phyloP scores from a whole-genome alignment of 352 stramenopile genomes.

The Phytopythium oedochilum region DNA sequence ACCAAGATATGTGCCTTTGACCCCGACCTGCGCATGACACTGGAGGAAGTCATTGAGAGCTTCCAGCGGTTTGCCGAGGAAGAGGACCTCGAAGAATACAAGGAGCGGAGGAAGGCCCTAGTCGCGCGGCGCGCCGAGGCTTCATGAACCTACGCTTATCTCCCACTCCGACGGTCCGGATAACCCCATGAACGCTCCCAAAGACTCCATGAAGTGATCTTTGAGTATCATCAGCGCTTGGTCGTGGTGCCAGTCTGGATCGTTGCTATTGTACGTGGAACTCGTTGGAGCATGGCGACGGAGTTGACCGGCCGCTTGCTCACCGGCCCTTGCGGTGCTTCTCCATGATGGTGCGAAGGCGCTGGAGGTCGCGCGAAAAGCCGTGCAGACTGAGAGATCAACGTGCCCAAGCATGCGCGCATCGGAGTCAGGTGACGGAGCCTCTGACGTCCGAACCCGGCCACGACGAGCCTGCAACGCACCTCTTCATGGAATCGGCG shows the following conservation, averaged over 20 bases:
- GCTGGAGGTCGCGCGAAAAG: conserved; percentile 31
- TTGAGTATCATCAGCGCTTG: too few species aligned
- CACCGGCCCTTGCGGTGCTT: conserved; percentile 1
- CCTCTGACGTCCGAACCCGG: too few species aligned
- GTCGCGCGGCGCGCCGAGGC: neutral
- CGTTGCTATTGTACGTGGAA: neutral
- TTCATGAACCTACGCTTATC: neutral
- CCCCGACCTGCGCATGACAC: neutral
- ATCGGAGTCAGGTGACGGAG: neutral
- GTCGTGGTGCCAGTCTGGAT: too few species aligned
- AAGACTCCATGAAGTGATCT: too few species aligned
- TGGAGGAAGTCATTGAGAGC: neutral
- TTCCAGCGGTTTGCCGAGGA: neutral
- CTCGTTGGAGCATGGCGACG: too few species aligned
- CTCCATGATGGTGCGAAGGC: conserved; percentile 21
- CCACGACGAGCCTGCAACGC: neutral
- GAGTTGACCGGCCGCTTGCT: neutral
- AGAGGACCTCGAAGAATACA: neutral
- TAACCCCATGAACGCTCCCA: too few species aligned
- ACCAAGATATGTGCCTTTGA: neutral
- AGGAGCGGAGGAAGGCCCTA: neutral
- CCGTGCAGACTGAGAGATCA: conserved; percentile 18
- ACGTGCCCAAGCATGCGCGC: neutral
- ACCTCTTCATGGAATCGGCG: conserved; percentile 19
- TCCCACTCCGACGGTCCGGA: too few species aligned